phyloP scores from a whole-genome alignment of 2,329 filamentous ascomycete species.

The Aspergillus viridinutans region DNA sequence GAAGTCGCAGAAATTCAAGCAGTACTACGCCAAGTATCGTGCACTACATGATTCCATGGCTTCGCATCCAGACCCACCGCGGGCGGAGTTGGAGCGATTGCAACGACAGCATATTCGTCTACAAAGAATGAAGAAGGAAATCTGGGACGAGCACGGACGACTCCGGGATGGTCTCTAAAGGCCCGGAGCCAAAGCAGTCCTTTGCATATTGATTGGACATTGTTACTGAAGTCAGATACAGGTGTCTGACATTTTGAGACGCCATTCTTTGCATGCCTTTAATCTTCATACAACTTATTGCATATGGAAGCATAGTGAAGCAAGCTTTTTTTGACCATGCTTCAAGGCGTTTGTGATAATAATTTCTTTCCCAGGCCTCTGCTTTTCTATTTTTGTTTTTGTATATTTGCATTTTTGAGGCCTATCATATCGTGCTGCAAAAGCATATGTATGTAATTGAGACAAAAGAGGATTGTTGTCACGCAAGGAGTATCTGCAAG shows the following conservation, averaged over 20 bases:
- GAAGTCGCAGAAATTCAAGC: constrained; percentile 50
- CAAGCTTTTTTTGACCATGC: background rate
- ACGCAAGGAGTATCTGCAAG: background rate
- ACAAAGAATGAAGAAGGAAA: constrained; percentile 56
- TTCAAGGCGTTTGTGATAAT: background rate
- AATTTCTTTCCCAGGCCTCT: background rate
- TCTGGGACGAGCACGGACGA: constrained; percentile 44
- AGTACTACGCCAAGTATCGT: constrained; percentile 56
- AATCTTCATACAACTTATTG: background rate
- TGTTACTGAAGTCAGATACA: background rate
- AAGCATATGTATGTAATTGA: background rate
- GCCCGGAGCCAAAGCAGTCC: constrained; percentile 3
- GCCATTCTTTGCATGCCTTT: background rate
- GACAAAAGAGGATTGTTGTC: background rate
- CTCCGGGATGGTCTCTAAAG: constrained; percentile 24
- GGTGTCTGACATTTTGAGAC: background rate
- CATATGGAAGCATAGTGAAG: background rate
- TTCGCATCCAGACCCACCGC: constrained; percentile 39
- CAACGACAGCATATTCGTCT: constrained; percentile 52
- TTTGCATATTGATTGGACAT: constrained; percentile 6
- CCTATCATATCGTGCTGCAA: background rate
- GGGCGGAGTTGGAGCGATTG: constrained; percentile 50
- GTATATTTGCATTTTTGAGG: background rate
- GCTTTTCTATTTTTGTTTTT: background rate
- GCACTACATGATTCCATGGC: constrained; percentile 49